Percentiles rank a stretch among this genome's conserved stretches.
These are phyloP conservation scores for Nectriaceae sp. DNA, from an alignment of 2,329 filamentous ascomycete species.

Conservation along the genomic window DNA sequence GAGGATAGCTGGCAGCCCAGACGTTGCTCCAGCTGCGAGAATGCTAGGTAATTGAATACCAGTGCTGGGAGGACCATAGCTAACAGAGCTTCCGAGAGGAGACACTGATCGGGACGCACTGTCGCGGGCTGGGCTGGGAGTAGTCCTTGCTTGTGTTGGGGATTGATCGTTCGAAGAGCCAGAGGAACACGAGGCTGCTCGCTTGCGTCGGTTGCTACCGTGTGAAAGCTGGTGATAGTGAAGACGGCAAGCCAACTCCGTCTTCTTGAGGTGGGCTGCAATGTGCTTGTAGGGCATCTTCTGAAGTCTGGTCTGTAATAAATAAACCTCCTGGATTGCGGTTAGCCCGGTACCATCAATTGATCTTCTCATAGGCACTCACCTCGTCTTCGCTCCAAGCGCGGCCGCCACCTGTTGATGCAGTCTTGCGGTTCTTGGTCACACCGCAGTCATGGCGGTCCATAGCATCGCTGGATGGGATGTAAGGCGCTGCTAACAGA, in stretches of 20 bases:
- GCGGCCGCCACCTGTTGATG: constrained; percentile 73
- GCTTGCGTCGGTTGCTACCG: constrained; percentile 78
- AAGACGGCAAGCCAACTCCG: constrained; percentile 81
- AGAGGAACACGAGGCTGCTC: constrained; percentile 70
- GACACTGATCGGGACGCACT: constrained; percentile 50
- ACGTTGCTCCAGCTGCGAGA: constrained; percentile 44
- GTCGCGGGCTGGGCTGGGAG: constrained; percentile 54
- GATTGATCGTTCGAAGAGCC: constrained; percentile 55
- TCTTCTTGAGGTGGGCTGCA: constrained; percentile 82
- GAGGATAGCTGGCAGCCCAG: constrained; percentile 61
- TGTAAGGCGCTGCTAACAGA: constrained; percentile 47
- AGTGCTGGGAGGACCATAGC: constrained; percentile 48
- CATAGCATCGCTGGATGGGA: constrained; percentile 54
- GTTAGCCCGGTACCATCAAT: neutral
- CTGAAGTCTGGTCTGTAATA: constrained; percentile 79
- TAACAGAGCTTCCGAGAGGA: constrained; percentile 44
- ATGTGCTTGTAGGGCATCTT: constrained; percentile 94
- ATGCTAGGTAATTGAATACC: constrained; percentile 57
- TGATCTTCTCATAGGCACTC: constrained; percentile 17
- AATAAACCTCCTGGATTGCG: constrained; percentile 69
- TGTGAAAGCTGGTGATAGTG: constrained; percentile 87
- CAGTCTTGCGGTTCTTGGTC: constrained; percentile 66
- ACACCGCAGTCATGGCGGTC: constrained; percentile 62
- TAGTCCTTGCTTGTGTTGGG: constrained; percentile 48
- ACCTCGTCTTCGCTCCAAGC: constrained; percentile 89